Conservation (phyloP, 2,329 filamentous ascomycete species). For the Trichoderma aggressivum region DNA sequence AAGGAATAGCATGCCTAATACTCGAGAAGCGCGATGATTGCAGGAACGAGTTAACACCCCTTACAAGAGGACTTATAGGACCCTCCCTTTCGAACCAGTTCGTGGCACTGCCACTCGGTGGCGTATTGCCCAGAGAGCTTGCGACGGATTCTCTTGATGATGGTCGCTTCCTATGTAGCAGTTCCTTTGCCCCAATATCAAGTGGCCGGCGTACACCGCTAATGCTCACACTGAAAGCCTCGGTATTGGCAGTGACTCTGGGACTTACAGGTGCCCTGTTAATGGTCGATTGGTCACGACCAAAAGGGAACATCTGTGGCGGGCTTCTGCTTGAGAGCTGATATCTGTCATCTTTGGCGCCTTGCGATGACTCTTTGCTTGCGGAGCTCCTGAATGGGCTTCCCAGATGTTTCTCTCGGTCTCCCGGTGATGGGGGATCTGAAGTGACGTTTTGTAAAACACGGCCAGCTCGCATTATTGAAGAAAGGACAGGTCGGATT, state of each 20-base stretch:
- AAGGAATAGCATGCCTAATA: not conserved
- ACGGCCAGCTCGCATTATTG: constrained; percentile 56
- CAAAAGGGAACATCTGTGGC: constrained; percentile 23
- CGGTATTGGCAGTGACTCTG: constrained; percentile 9
- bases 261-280: constrained; percentile 27
- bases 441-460: constrained; percentile 57
- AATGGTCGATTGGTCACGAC: constrained; percentile 17
- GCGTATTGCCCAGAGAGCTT: constrained; percentile 34
- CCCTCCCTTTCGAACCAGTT: constrained; percentile 42
- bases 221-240: not conserved
- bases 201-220: constrained; percentile 25
- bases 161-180: not conserved
- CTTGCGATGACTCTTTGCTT: constrained; percentile 35
- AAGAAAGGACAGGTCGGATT: constrained; percentile 48
- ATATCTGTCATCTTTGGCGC: constrained; percentile 27
- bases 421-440: constrained; percentile 55
- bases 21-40: constrained; percentile 26
- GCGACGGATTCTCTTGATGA: constrained; percentile 29
- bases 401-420: constrained; percentile 48
- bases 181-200: constrained; percentile 26
- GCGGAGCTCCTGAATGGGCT: constrained; percentile 52
- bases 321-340: constrained; percentile 32
- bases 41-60: constrained; percentile 35
- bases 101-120: constrained; percentile 38
- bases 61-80: constrained; percentile 35